Percentiles rank a stretch among this genome's conserved stretches.
Evolutionary conservation across 106 monocot genomes (phyloP).

Genomic region (Posidonia australis): DNA sequence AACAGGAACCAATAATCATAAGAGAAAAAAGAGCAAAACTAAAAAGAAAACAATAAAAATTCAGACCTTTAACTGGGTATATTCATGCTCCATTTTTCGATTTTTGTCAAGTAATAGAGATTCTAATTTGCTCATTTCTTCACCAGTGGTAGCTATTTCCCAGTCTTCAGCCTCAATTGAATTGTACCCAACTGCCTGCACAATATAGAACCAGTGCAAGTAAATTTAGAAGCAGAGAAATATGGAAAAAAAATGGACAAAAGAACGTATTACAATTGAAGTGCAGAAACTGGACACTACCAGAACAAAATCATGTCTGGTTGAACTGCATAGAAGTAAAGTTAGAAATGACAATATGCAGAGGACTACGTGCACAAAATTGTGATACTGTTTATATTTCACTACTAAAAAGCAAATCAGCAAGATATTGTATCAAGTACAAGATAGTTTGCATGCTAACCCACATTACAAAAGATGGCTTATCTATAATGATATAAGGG

Average conservation of each 20-base stretch:
- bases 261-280: background rate
- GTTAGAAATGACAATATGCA: background rate
- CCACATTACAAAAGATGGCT: too few species aligned
- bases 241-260: background rate
- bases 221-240: background rate
- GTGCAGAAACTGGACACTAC: background rate
- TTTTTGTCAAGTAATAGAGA: conserved; percentile 94
- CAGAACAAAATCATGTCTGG: background rate
- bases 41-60: background rate
- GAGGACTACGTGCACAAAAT: too few species aligned
- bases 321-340: background rate
- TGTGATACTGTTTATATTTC: too few species aligned
- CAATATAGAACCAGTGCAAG: background rate
- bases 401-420: too few species aligned
- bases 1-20: too few species aligned
- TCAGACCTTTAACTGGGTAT: conserved; percentile 88
- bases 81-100: conserved; percentile 97
- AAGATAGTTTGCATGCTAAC: too few species aligned
- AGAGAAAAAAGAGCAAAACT: background rate
- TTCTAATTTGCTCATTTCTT: conserved; percentile 99
- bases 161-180: conserved; percentile 99
- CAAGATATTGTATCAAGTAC: too few species aligned
- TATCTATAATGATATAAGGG: too few species aligned
- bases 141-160: conserved; percentile 83
- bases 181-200: conserved; percentile 96